Percentiles rank a stretch among this genome's conserved stretches.
These are phyloP conservation scores for Quercus dentata DNA, from an alignment of 306 rosid species.

Conservation along the genomic window DNA sequence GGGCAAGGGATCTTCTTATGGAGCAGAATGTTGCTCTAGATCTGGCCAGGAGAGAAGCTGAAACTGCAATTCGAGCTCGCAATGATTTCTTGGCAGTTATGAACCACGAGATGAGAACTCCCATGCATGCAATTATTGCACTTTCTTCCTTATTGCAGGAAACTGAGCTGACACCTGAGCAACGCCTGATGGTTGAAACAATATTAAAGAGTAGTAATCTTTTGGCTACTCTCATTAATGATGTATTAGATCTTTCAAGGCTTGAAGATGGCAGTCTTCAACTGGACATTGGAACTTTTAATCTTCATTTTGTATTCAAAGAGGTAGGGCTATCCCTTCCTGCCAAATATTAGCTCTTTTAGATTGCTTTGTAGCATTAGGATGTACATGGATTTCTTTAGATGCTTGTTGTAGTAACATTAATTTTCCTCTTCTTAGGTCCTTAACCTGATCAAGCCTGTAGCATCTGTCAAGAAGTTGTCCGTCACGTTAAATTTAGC, in stretches of 20 bases:
- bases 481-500: constrained; percentile 53
- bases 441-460: constrained; percentile 78
- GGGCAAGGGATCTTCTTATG: constrained; percentile 92
- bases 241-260: constrained; percentile 94
- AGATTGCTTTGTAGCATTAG: constrained; percentile 4
- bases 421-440: constrained; percentile 56
- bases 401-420: constrained; percentile 22
- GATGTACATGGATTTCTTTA: constrained; percentile 13
- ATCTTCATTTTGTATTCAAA: constrained; percentile 77
- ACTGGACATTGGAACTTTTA: constrained; percentile 70
- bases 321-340: constrained; percentile 46
- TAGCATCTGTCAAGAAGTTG: constrained; percentile 81
- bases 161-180: constrained; percentile 88
- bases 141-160: constrained; percentile 95
- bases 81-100: constrained; percentile 97
- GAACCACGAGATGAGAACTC: constrained; percentile 99
- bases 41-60: constrained; percentile 97
- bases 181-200: constrained; percentile 94
- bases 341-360: background rate
- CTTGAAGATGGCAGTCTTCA: constrained; percentile 97
- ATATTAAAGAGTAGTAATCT: constrained; percentile 89
- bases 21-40: constrained; percentile 97
- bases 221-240: constrained; percentile 86
- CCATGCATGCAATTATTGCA: constrained; percentile 98
- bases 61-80: constrained; percentile 97